Evolutionary conservation across 805 yeast genomes (phyloP).

Genomic region (Wickerhamomyces xylosicus): DNA sequence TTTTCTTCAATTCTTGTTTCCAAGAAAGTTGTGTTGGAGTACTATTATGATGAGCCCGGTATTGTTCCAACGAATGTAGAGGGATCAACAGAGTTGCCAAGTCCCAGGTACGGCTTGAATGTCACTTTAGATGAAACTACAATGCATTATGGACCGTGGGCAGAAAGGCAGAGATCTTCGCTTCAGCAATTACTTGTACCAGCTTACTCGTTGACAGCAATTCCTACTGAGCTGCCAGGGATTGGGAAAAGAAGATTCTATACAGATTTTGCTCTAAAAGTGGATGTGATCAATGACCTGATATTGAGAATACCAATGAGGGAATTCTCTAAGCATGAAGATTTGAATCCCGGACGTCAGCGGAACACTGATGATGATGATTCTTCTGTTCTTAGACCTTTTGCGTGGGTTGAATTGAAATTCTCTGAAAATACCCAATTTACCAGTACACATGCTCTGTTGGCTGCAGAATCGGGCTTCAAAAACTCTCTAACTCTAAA

Average conservation of each 20-base stretch:
- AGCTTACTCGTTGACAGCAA: conserved; percentile 43
- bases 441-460: conserved; percentile 34
- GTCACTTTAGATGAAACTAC: conserved; percentile 50
- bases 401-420: conserved; percentile 86
- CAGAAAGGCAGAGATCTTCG: conserved; percentile 70
- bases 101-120: conserved; percentile 56
- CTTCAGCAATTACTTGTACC: conserved; percentile 66
- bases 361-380: conserved; percentile 14
- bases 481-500: conserved; percentile 34
- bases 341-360: conserved; percentile 20
- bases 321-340: conserved; percentile 69
- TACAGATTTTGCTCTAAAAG: conserved; percentile 42
- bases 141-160: conserved; percentile 90
- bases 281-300: conserved; percentile 54
- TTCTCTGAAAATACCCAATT: conserved; percentile 43
- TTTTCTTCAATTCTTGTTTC: conserved; percentile 62
- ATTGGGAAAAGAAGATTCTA: conserved; percentile 47
- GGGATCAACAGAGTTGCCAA: conserved; percentile 45
- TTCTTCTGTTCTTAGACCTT: conserved; percentile 45
- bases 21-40: conserved; percentile 39
- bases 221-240: conserved; percentile 26
- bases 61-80: conserved; percentile 33
- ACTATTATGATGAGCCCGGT: conserved; percentile 71
- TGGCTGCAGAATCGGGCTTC: conserved; percentile 49
- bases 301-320: conserved; percentile 72